These are phyloP conservation scores for Durusdinium trenchii DNA, from an alignment of 73 alveolate species.

Conservation along the genomic window DNA sequence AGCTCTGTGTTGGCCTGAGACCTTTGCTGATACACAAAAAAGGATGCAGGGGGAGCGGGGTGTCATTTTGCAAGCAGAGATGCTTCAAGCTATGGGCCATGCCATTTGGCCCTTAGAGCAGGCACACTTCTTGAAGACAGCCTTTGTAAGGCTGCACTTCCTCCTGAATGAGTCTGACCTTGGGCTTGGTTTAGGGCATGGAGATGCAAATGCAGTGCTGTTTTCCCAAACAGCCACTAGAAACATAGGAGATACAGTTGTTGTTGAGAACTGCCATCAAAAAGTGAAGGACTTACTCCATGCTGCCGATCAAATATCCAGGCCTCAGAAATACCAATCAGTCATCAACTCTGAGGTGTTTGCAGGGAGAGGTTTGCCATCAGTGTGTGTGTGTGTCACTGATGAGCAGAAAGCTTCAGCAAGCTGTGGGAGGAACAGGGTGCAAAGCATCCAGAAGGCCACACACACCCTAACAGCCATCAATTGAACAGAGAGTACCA, in stretches of 20 bases:
- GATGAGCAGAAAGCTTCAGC: no score
- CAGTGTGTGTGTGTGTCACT: no score
- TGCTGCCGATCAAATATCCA: not conserved
- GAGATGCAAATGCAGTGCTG: not conserved
- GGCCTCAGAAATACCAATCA: no score
- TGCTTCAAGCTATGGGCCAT: not conserved
- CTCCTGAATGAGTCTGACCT: not conserved
- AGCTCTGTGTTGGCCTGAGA: not conserved
- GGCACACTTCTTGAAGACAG: not conserved
- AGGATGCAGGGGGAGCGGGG: not conserved
- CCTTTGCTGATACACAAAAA: not conserved
- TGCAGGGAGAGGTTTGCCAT: no score
- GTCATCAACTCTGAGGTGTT: no score
- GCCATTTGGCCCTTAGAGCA: not conserved
- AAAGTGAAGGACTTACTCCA: not conserved
- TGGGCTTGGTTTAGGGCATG: not conserved
- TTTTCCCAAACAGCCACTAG: not conserved
- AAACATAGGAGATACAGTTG: not conserved
- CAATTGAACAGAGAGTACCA: not conserved
- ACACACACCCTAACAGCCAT: not conserved
- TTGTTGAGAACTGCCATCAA: not conserved
- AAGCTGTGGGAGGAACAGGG: no score
- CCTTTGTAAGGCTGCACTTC: not conserved
- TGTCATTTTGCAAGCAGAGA: not conserved
- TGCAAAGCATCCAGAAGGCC: no score